Evolutionary conservation across 202 grass and related monocot species (phyloP).

Genomic region (Eragrostis tef): DNA sequence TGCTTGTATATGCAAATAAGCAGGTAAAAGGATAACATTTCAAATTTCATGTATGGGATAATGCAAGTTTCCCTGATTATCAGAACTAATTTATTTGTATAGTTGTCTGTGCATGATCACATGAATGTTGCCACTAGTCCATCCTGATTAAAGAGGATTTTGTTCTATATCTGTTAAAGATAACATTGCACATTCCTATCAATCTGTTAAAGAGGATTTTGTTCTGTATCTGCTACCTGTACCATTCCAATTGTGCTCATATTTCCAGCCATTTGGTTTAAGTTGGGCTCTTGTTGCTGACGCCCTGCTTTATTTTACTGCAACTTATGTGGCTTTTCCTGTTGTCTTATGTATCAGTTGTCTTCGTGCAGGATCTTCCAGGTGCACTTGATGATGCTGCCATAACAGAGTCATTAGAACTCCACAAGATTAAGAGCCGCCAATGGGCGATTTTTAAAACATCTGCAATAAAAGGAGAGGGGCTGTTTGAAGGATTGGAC

Average conservation of each 20-base stretch:
- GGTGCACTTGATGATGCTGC: constrained; percentile 93
- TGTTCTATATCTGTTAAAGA: neutral
- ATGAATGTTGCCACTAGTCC: neutral
- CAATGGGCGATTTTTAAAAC: constrained; percentile 99
- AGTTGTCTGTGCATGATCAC: neutral
- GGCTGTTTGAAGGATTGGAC: constrained; percentile 98
- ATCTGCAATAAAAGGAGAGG: constrained; percentile 97
- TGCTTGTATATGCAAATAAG: constrained; percentile 98
- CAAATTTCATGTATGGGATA: constrained; percentile 17
- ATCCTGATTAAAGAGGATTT: constrained; percentile 9
- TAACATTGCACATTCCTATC: neutral
- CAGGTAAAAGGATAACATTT: constrained; percentile 64
- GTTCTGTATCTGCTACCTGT: neutral
- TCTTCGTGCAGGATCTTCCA: constrained; percentile 80
- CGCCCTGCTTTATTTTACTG: constrained; percentile 3
- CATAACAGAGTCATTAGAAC: constrained; percentile 91
- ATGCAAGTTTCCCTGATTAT: constrained; percentile 9
- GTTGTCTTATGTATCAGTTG: constrained; percentile 1
- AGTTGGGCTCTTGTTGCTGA: neutral
- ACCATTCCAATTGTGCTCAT: neutral
- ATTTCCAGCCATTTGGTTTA: constrained; percentile 4
- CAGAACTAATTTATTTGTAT: neutral
- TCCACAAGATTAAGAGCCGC: constrained; percentile 94
- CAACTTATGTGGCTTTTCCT: neutral
- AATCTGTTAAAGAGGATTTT: constrained; percentile 3